Evolutionary conservation across 495 filamentous ascomycete species (phyloP).

Genomic region (Rusavskia elegans): DNA sequence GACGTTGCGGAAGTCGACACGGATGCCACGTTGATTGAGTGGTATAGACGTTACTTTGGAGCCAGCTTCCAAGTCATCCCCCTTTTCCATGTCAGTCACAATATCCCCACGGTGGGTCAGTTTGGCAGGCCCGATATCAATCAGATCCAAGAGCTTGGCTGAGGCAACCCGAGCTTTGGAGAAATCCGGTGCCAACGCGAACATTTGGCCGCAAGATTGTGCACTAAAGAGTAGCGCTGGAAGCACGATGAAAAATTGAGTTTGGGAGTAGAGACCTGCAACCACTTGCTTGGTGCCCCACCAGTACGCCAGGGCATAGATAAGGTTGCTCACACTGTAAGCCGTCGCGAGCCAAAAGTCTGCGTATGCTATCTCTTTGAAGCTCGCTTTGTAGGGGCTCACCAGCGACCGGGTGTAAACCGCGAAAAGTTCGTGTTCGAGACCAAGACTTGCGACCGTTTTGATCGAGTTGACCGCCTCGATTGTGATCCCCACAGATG

Average conservation of each 20-base stretch:
- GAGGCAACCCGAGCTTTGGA: conserved; percentile 33
- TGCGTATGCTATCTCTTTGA: conserved; percentile 14
- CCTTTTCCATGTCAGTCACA: background rate
- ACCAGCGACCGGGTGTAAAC: conserved; percentile 2
- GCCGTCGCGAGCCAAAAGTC: conserved; percentile 25
- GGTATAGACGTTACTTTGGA: no score
- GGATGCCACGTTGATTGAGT: no score
- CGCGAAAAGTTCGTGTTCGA: conserved; percentile 12
- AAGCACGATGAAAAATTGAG: conserved; percentile 52
- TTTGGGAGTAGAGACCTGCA: conserved; percentile 35
- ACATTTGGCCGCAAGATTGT: conserved; percentile 50
- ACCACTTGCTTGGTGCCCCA: conserved; percentile 45
- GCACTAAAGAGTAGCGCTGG: conserved; percentile 41
- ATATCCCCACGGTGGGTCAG: background rate
- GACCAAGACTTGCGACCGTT: conserved; percentile 38
- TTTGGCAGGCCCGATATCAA: background rate
- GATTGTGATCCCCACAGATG: conserved; percentile 36
- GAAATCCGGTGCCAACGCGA: conserved; percentile 45
- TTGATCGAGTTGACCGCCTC: conserved; percentile 43
- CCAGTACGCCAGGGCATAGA: conserved; percentile 53
- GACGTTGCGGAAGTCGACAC: conserved; percentile 27
- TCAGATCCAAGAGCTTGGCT: background rate
- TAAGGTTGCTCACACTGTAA: conserved; percentile 30
- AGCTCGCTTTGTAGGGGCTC: conserved; percentile 2
- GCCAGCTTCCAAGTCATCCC: background rate